Evolutionary conservation across 2,329 filamentous ascomycete genomes (phyloP).

Genomic region (Byssothecium circinans): DNA sequence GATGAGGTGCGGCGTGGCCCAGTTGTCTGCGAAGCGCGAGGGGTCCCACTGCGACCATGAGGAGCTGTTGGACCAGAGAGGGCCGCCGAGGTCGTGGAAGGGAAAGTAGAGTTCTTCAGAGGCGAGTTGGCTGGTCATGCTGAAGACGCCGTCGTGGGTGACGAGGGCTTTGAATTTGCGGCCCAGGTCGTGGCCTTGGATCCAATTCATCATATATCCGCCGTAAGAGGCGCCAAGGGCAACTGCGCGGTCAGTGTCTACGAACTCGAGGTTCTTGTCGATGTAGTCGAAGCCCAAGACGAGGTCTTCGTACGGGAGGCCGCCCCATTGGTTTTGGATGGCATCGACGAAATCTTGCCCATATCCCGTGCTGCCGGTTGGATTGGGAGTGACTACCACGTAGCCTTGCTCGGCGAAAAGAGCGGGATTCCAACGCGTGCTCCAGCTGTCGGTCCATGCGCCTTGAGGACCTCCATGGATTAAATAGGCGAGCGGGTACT

Average conservation of each 20-base stretch:
- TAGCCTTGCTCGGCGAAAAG: slow-evolving; percentile 88
- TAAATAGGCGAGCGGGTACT: slow-evolving; percentile 76
- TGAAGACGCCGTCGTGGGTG: slow-evolving; percentile 85
- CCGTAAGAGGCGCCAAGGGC: slow-evolving; percentile 66
- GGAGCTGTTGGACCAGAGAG: slow-evolving; percentile 43
- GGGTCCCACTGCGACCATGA: slow-evolving; percentile 63
- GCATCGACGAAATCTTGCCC: slow-evolving; percentile 76
- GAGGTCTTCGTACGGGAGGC: slow-evolving; percentile 79
- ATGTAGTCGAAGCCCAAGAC: slow-evolving; percentile 77
- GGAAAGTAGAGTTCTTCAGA: slow-evolving; percentile 58
- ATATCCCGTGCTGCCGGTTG: slow-evolving; percentile 80
- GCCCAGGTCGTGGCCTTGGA: slow-evolving; percentile 82
- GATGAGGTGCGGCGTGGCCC: slow-evolving; percentile 84
- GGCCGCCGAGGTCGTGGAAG: slow-evolving; percentile 47
- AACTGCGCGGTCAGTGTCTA: slow-evolving; percentile 70
- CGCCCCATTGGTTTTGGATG: slow-evolving; percentile 82
- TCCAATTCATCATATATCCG: slow-evolving; percentile 68
- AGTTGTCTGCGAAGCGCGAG: slow-evolving; percentile 61
- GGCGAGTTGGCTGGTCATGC: slow-evolving; percentile 53
- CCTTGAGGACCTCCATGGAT: slow-evolving; percentile 84
- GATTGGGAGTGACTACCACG: slow-evolving; percentile 78
- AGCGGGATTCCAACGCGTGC: slow-evolving; percentile 81
- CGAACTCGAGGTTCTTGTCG: slow-evolving; percentile 63
- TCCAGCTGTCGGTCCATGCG: slow-evolving; percentile 75
- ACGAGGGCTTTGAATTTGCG: slow-evolving; percentile 86